Evolutionary conservation across 768 basidiomycete species (phyloP), one percentile per base, ranked within the genome.

Genomic region (Termitomyces sp.): DNA sequence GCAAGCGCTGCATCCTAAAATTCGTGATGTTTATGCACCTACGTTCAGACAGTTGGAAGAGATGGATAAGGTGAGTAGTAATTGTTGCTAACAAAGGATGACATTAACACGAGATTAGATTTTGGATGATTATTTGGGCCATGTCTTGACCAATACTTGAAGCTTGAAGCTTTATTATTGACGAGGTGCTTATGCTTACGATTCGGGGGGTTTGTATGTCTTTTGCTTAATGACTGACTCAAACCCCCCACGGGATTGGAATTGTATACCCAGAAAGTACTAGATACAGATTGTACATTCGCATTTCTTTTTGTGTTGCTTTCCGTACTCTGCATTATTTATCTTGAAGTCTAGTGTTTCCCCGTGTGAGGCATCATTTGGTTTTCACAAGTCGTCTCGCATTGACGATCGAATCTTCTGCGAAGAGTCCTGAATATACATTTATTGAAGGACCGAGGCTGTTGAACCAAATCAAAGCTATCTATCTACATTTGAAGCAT

Each of bases 31-130:
- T 28, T 93, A 87, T 68, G 78, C 79, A 8, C 76, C 76, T 54
- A 77, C 82, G 35, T 86, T 91, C 68, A 85, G 83, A 62, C 81
- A 86, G 58, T 64, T 93, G 59, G 87, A 90, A 46, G 88, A 90
- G 52, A 82, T 88, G 76, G 90, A 93, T 68, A 82, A 85, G 81
- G 90, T 10, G 30, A 32, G 30, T 32, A 2, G 8, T 32, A 1
- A 10, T 32, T 32, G n/a, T n/a, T n/a, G n/a, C n/a, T n/a, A n/a
- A n/a, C n/a, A n/a, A n/a, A n/a, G n/a, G n/a, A n/a, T n/a, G n/a
- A n/a, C 9, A 10, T 32, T 10, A 10, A 32, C 10, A 10, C 9
- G 30, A 28, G 32, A 35, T 6, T 17, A 61, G 60, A 56, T 58
- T 15, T 42, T 61, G 51, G 60, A 61, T 34, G 60, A 61, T 48